A percentile compares a stretch with the other conserved stretches of the same genome.
Conservation (phyloP, 2,329 filamentous ascomycete species). For the Fusarium miscanthi region DNA sequence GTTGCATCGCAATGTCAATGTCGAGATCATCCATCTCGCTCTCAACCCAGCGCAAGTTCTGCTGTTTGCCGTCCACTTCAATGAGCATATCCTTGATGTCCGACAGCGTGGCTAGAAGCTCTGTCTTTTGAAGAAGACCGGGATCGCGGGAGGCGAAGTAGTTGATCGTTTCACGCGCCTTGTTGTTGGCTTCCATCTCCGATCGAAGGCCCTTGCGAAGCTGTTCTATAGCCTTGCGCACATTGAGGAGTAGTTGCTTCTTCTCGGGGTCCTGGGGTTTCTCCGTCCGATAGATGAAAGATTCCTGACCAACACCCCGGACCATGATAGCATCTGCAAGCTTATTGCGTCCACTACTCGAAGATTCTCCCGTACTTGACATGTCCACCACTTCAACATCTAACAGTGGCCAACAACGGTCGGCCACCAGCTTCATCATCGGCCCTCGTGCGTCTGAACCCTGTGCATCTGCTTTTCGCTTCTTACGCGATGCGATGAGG, state of each 20-base stretch:
- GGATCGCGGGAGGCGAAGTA: slow-evolving; percentile 85
- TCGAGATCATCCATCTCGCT: slow-evolving; percentile 95
- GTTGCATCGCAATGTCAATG: slow-evolving; percentile 92
- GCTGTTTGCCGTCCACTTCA: slow-evolving; percentile 95
- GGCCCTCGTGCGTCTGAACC: slow-evolving; percentile 62
- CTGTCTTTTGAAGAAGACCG: slow-evolving; percentile 80
- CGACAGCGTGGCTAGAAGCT: slow-evolving; percentile 81
- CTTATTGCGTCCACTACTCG: slow-evolving; percentile 63
- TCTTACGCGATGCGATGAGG: slow-evolving; percentile 90
- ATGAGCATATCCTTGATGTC: slow-evolving; percentile 89
- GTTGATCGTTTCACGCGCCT: slow-evolving; percentile 84
- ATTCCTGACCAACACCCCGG: slow-evolving; percentile 84
- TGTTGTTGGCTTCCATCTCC: slow-evolving; percentile 88
- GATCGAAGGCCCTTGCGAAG: slow-evolving; percentile 85
- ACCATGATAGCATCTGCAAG: slow-evolving; percentile 91
- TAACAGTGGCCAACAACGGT: slow-evolving; percentile 92
- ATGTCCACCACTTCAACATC: slow-evolving; percentile 95
- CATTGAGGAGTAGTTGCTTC: slow-evolving; percentile 82
- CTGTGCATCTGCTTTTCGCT: slow-evolving; percentile 81
- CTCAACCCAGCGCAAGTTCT: slow-evolving; percentile 96
- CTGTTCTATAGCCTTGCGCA: slow-evolving; percentile 92
- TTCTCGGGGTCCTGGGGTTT: slow-evolving; percentile 84
- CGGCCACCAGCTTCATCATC: slow-evolving; percentile 84
- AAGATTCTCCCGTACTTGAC: slow-evolving; percentile 72
- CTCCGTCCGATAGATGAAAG: slow-evolving; percentile 93